Evolutionary conservation across 495 filamentous ascomycete species (phyloP).

Genomic region (Talaromyces nanjingensis): DNA sequence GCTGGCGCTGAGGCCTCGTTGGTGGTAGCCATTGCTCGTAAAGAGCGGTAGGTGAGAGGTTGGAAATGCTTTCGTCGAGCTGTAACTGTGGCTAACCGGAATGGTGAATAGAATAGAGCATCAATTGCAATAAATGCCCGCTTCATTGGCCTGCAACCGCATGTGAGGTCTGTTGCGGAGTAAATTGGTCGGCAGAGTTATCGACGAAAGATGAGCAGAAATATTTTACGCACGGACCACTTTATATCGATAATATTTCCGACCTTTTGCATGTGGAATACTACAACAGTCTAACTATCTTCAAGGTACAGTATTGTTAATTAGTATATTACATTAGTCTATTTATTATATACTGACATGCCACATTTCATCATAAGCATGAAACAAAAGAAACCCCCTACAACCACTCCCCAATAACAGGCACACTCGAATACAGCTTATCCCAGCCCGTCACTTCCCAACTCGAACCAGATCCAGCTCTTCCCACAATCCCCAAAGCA

Average conservation of each 20-base stretch:
- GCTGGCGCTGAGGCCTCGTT: not conserved
- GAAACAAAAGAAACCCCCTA: conserved; percentile 14
- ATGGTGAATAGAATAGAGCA: not conserved
- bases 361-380: not conserved
- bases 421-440: conserved; percentile 51
- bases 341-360: conserved; percentile 1
- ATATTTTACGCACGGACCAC: conserved; percentile 8
- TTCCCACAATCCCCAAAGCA: conserved; percentile 67
- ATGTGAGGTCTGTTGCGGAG: not conserved
- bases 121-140: not conserved
- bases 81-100: not conserved
- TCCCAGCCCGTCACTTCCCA: conserved; percentile 82
- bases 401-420: conserved; percentile 45
- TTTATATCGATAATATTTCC: not conserved
- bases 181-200: not conserved
- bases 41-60: not conserved
- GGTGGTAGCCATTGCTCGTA: not conserved
- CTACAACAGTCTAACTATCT: no score
- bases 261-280: not conserved
- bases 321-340: conserved; percentile 1
- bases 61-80: not conserved
- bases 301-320: not conserved
- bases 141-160: conserved; percentile 1
- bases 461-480: conserved; percentile 59
- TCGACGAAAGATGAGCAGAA: not conserved